Evolutionary conservation across 306 rosid genomes (phyloP).

Genomic region (Quercus gilva): DNA sequence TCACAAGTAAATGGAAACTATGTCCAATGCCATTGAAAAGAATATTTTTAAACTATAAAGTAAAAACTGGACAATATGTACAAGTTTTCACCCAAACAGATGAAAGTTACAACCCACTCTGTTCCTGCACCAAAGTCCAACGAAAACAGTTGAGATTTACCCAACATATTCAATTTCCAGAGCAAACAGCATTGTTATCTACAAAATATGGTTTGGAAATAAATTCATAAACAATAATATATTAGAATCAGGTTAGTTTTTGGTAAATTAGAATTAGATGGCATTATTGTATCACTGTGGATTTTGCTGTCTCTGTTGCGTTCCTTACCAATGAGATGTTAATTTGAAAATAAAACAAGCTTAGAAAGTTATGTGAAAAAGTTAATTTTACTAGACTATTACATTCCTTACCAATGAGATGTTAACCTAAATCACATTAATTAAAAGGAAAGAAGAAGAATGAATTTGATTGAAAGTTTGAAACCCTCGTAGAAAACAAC

Average conservation of each 20-base stretch:
- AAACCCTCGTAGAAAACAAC: too few relatives aligned
- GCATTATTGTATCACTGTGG: constrained; percentile 44
- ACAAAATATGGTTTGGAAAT: not conserved
- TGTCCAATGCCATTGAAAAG: not conserved
- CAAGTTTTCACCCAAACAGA: not conserved
- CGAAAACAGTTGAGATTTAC: not conserved
- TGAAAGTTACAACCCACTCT: not conserved
- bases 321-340: too few relatives aligned
- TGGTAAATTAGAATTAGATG: not conserved
- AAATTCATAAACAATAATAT: not conserved
- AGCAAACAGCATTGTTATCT: not conserved
- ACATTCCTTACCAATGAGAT: too few relatives aligned
- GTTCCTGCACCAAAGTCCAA: not conserved
- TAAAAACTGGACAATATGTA: not conserved
- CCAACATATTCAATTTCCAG: not conserved
- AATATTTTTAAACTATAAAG: not conserved
- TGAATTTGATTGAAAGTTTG: too few relatives aligned
- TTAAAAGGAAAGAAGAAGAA: too few relatives aligned
- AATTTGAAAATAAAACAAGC: too few relatives aligned
- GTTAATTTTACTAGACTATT: too few relatives aligned
- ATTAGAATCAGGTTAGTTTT: not conserved
- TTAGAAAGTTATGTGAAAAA: too few relatives aligned
- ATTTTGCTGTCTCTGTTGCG: constrained; percentile 86
- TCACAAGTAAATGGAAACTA: not conserved
- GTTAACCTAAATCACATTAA: too few relatives aligned